Evolutionary conservation across 805 yeast genomes (phyloP), one percentile per base, ranked within the genome.

Genomic region (Candida nanaspora): DNA sequence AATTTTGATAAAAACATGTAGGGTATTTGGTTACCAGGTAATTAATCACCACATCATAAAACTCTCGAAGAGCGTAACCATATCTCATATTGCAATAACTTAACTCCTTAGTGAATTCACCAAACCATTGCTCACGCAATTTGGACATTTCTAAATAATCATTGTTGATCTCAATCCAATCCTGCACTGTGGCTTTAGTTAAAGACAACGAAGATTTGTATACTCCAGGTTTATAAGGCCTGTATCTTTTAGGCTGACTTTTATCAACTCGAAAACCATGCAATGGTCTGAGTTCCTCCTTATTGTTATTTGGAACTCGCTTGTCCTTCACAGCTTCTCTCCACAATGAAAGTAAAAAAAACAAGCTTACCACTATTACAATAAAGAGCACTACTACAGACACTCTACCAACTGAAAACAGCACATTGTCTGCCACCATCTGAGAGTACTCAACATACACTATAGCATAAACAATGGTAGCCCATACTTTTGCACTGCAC

Each of bases 201-300:
- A 79, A 61, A 2, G 80, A 61, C 70, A 66, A 63, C 7, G 68
- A 63, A 40, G 65, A 43, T 39, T 62, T 64, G 45, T 40, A 78
- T 36, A 65, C 72, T 14, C 76, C 81, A 35, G 74, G 68, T 52
- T 76, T 78, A 63, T 79, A 82, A 1, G 86, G 87, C 37, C 78
- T 61, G 32, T 42, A 70, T 18, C 57, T 59, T 33, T 59, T 46
- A 0, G 79, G 79, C 29, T 58, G 55, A 6, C 56, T 55, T 4
- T 46, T 41, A n/a, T 59, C 42, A 78, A 75, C 19, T 66, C 47
- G 44, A 68, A 66, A 38, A n/a, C 49, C 48, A 10, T 51, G 44
- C 35, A 33, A 18, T 8, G 35, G 35, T 33, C n/a, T 33, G 15
- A 33, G 26, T 6, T 10, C 16, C 11, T 30, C 15, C 6, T 15